Conservation (phyloP, 768 basidiomycete species). For the Lentinula sp. region DNA sequence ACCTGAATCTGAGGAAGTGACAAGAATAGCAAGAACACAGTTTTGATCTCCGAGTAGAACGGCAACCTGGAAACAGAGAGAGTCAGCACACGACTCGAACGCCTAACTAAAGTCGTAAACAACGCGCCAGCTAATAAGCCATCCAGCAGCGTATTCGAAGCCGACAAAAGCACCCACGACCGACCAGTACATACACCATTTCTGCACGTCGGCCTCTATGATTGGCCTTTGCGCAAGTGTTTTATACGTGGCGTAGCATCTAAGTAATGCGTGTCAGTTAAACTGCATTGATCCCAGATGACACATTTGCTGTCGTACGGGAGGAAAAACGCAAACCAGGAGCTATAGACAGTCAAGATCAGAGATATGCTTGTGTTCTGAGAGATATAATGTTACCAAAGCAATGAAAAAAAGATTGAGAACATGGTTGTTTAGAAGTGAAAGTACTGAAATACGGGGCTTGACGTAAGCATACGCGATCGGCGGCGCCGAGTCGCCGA, state of each 20-base stretch:
- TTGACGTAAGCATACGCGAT: not conserved
- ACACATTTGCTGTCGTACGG: slow-evolving; percentile 22
- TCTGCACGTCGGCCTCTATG: slow-evolving; percentile 46
- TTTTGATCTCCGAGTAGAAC: slow-evolving; percentile 72
- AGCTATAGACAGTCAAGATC: slow-evolving; percentile 27
- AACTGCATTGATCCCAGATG: not conserved
- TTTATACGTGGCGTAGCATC: slow-evolving; percentile 59
- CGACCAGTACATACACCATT: slow-evolving; percentile 59
- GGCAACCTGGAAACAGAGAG: slow-evolving; percentile 47
- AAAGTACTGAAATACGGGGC: not conserved
- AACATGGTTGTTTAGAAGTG: slow-evolving; percentile 5
- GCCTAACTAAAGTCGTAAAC: slow-evolving; percentile 1
- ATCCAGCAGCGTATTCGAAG: slow-evolving; percentile 57
- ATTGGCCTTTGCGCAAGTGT: slow-evolving; percentile 47
- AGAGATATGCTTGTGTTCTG: not conserved
- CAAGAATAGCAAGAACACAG: slow-evolving; percentile 61
- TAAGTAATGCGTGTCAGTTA: not conserved
- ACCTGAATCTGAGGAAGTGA: slow-evolving; percentile 68
- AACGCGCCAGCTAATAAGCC: slow-evolving; percentile 60
- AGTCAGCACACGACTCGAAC: slow-evolving; percentile 12
- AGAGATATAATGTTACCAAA: slow-evolving; percentile 3
- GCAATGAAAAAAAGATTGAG: slow-evolving; percentile 7
- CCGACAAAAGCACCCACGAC: slow-evolving; percentile 56
- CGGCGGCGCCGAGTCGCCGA: not conserved
- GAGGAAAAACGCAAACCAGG: slow-evolving; percentile 66